Percentiles rank a stretch among this genome's conserved stretches.
phyloP scores from a whole-genome alignment of 2,329 filamentous ascomycete species.

The Metarhizium robertsii region DNA sequence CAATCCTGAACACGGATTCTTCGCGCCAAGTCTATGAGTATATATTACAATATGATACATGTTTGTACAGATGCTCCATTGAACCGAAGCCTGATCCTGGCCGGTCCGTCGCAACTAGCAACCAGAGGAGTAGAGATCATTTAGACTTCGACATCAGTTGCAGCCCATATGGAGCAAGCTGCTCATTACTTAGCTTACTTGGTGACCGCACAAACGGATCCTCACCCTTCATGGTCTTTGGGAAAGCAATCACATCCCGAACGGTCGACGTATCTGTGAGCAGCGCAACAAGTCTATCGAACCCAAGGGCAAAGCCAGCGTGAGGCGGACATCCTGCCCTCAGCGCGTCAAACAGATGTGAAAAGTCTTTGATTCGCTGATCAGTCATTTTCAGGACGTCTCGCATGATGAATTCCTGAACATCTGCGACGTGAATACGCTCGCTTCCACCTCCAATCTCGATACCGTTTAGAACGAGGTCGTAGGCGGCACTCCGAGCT shows the following conservation, averaged over 20 bases:
- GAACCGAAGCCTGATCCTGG: too few species aligned
- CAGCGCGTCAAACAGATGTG: conserved; percentile 75
- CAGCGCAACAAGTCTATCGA: conserved; percentile 76
- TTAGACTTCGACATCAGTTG: conserved; percentile 11
- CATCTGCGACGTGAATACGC: conserved; percentile 74
- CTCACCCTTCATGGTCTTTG: conserved; percentile 84
- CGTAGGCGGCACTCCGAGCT: conserved; percentile 81
- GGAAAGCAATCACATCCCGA: conserved; percentile 92
- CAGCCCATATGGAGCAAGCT: conserved; percentile 39
- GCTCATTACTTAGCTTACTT: conserved; percentile 51
- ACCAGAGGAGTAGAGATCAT: not conserved
- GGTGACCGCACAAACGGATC: conserved; percentile 78
- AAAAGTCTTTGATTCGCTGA: conserved; percentile 67
- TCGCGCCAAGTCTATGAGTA: not conserved
- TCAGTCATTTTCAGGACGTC: conserved; percentile 73
- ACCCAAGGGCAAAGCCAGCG: conserved; percentile 85
- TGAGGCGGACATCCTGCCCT: conserved; percentile 86
- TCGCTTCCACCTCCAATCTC: conserved; percentile 90
- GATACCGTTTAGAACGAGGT: conserved; percentile 89
- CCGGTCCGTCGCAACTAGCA: not conserved
- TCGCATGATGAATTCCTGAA: conserved; percentile 79
- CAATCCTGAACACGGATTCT: conserved; percentile 26
- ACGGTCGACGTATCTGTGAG: conserved; percentile 71
- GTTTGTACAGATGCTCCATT: not conserved
- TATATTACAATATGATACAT: not conserved